Base-by-base conservation (phyloP, 1,284 basidiomycete species). In the Puccinia triticina region DNA sequence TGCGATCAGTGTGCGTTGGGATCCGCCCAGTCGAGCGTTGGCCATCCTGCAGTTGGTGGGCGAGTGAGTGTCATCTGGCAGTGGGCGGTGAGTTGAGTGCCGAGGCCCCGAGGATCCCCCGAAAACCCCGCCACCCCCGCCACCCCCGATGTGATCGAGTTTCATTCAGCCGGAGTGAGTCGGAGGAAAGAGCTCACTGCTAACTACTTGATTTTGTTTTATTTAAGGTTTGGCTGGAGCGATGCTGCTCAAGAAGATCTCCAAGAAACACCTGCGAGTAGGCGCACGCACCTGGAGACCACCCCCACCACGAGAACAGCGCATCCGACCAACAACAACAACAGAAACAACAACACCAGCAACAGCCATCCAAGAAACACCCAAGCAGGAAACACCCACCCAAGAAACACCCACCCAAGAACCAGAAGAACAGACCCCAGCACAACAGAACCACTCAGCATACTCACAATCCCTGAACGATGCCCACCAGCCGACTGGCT, bases 1-100 rank as follows among this genome's bases (percentile, higher is more conserved):
- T 43, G 95, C 95, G 73, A 98, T 90, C 61, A 97, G 89, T 83
- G 90, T 93, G 79, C 95, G 90, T 87, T 95, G 94, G 18, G 55
- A 34, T 29, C 69, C 78, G 16, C 55, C 69, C 21, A 80, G 78
- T 59, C 78, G 78, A 73, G 78, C 50, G 69, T 72, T 81, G 43
- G 78, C 78, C 78, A 81, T 81, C 4, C 29, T 72, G 55, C 16
- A 32, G 18, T 72, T 67, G n/a, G 43, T 23, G 61, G 23, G 61
- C 1, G 74, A 43, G 29, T 5, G 14, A n/a, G 34, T 32, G 7
- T 40, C 29, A 32, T 37, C 12, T 43, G 40, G 4, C 4, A 4
- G 12, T 12, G 12, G 12, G 7, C 4, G 12, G 40, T 43, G 40
- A 43, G 40, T 43, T 43, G 40, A 43, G n/a, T n/a, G n/a, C n/a